Evolutionary conservation across 2,329 filamentous ascomycete genomes (phyloP).

Genomic region (Daldinia sp.): DNA sequence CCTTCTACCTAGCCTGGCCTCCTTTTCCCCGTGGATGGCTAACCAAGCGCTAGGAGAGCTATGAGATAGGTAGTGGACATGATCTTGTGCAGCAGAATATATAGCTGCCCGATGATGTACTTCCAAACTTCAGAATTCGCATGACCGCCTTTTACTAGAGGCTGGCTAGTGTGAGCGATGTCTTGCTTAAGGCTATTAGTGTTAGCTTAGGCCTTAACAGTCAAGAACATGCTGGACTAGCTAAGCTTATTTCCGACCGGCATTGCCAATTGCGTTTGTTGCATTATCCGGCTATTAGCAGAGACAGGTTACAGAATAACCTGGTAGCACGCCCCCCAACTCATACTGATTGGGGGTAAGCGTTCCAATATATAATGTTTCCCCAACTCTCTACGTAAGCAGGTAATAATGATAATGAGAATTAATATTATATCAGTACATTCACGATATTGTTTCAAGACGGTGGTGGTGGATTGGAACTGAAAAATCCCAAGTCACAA

Average conservation of each 20-base stretch:
- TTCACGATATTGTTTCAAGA: slow-evolving; percentile 69
- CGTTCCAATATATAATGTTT: background rate
- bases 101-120: slow-evolving; percentile 59
- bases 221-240: slow-evolving; percentile 17
- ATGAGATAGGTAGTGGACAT: slow-evolving; percentile 60
- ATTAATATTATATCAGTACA: slow-evolving; percentile 45
- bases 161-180: slow-evolving; percentile 27
- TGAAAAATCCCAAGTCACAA: slow-evolving; percentile 55
- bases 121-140: slow-evolving; percentile 58
- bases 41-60: slow-evolving; percentile 50
- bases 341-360: slow-evolving; percentile 65
- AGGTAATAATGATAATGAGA: background rate
- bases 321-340: slow-evolving; percentile 55
- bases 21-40: background rate
- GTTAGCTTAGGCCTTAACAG: slow-evolving; percentile 31
- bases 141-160: slow-evolving; percentile 52
- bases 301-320: slow-evolving; percentile 38
- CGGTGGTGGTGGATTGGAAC: slow-evolving; percentile 62
- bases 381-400: background rate
- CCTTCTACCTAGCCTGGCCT: background rate
- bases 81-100: slow-evolving; percentile 60
- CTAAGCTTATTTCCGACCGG: slow-evolving; percentile 28
- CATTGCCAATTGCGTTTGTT: slow-evolving; percentile 43
- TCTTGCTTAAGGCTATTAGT: slow-evolving; percentile 35
- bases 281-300: slow-evolving; percentile 43